A percentile compares a stretch with the other conserved stretches of the same genome.
phyloP scores from a whole-genome alignment of 2,329 filamentous ascomycete genomes.

The Trichoderma sp. region DNA sequence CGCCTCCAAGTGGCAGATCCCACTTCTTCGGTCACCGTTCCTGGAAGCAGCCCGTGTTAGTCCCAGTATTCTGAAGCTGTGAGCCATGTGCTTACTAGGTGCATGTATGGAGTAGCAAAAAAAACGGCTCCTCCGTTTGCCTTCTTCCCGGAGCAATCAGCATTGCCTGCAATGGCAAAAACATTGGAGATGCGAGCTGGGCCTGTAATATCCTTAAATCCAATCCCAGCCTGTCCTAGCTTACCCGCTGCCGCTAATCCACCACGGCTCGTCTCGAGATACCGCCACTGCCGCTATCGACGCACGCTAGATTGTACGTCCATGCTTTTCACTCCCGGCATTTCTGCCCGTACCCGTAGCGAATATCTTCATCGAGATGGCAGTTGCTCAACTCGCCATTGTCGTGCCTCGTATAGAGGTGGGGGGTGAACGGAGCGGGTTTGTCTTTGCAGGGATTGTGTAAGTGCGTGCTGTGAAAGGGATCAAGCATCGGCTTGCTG shows the following conservation, averaged over 20 bases:
- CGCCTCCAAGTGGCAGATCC: not conserved
- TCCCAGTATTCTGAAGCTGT: not conserved
- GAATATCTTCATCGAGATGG: not conserved
- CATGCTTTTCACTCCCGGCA: not conserved
- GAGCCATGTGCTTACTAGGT: not conserved
- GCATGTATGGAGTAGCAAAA: not conserved
- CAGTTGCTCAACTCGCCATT: not conserved
- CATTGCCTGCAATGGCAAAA: not conserved
- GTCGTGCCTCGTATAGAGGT: not conserved
- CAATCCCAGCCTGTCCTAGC: not conserved
- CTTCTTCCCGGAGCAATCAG: not conserved
- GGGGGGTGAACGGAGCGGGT: not conserved
- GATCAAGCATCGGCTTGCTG: not conserved
- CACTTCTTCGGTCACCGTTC: not conserved
- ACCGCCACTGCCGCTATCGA: not conserved
- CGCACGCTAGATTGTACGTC: not conserved
- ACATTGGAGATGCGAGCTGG: not conserved
- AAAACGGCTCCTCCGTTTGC: not conserved
- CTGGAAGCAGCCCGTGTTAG: not conserved
- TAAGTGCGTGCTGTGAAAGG: not conserved
- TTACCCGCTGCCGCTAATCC: not conserved
- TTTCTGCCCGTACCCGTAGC: not conserved
- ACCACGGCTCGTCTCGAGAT: constrained; percentile 3
- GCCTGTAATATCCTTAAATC: constrained; percentile 9
- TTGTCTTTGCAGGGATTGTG: not conserved